Base-by-base conservation (phyloP, 2,329 filamentous ascomycete genomes). In the Talaromyces sp. region DNA sequence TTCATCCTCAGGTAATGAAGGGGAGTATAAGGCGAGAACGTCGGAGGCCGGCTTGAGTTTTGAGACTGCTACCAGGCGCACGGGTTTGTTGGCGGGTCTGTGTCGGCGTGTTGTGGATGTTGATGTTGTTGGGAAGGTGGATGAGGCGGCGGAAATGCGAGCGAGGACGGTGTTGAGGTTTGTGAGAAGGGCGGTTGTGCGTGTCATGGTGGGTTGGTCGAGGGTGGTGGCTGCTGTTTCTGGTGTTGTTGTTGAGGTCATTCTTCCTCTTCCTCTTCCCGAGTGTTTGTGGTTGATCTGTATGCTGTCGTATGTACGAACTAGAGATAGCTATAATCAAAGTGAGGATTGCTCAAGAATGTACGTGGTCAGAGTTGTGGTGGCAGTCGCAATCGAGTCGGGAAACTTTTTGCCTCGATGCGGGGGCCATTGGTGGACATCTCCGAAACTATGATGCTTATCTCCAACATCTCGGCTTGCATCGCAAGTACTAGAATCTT, bases 11-110 rank as follows among this genome's bases (percentile, higher is more conserved):
- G 56, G 22, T 36, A 45, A 2, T 31, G 80, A 96, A 89, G 62
- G 43, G 6, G 40, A 31, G 80, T 96, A 90, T 0, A 99, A 86
- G 34, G 93, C 90, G 64, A 96, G 84, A 72, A 99, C 91, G 77
- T 99, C 95, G 72, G 91, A 91, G 66, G 89, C 92, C 15, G 95
- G 94, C 80, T 99, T 98, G 70, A 97, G 85, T 79, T 99, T 99
- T 47, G 93, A 97, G 59, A 99, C 95, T 31, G 95, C 94, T 49
- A 99, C 93, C 45, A 99, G 85, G 56, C 95, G 89, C 51, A 77
- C 70, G 25, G 73, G 68, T 65, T 72, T 53, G 59, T 60, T 45
- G 36, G 61, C 61, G 3, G 61, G 61, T 63, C 61, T 49, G 38
- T 47, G 49, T 40, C 54, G 56, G 31, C 36, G 54, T 27, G 66